phyloP scores from a whole-genome alignment of 768 basidiomycete species.

The Rhodosporidiobolus sp. region DNA sequence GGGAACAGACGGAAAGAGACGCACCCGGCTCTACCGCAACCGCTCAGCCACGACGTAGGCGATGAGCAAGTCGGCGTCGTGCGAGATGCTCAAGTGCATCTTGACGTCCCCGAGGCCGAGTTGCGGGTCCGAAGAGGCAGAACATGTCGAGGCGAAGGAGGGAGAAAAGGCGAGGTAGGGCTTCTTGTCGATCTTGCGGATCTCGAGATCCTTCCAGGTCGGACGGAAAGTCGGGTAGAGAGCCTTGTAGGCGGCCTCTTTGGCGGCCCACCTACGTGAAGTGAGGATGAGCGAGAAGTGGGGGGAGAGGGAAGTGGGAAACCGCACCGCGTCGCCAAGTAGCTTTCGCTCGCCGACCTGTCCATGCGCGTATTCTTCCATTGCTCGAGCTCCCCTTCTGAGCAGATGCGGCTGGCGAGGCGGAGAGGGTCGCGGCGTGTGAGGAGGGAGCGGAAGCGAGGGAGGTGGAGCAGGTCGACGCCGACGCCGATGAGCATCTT shows the following conservation, averaged over 20 bases:
- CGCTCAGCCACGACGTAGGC: slow-evolving; percentile 29
- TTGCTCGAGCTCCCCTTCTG: slow-evolving; percentile 51
- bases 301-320: neutral
- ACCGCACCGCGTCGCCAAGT: slow-evolving; percentile 69
- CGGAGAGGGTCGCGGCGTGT: slow-evolving; percentile 54
- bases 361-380: slow-evolving; percentile 49
- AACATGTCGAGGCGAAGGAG: neutral
- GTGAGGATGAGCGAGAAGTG: slow-evolving; percentile 13
- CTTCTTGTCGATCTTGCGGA: slow-evolving; percentile 48
- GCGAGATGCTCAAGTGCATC: slow-evolving; percentile 71
- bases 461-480: slow-evolving; percentile 67
- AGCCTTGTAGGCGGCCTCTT: slow-evolving; percentile 85
- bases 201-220: slow-evolving; percentile 72
- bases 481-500: slow-evolving; percentile 64
- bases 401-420: slow-evolving; percentile 66
- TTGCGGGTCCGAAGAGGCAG: slow-evolving; percentile 51
- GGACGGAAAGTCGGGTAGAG: slow-evolving; percentile 62
- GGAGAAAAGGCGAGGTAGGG: slow-evolving; percentile 12
- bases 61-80: slow-evolving; percentile 71
- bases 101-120: slow-evolving; percentile 40
- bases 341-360: slow-evolving; percentile 50
- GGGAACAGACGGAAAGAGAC: neutral
- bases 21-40: no score
- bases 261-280: slow-evolving; percentile 66
- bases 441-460: slow-evolving; percentile 62